These are phyloP conservation scores for Cucurbita pepo DNA, from an alignment of 306 rosid genomes.

Conservation along the genomic window DNA sequence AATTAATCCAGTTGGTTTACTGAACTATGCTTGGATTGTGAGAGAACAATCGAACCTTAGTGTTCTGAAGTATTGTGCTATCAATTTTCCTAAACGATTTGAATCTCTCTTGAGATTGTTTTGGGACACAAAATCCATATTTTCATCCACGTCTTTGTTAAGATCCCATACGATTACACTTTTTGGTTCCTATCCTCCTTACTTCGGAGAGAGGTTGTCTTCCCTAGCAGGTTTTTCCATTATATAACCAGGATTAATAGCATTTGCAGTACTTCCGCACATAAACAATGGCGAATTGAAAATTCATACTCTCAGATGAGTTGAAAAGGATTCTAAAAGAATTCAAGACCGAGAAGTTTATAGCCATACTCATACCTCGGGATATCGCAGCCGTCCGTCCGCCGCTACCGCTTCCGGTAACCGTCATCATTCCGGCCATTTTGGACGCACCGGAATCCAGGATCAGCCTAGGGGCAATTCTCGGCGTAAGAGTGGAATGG, in stretches of 20 bases:
- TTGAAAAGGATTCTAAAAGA: background rate
- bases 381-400: slow-evolving; percentile 47
- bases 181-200: too few relatives aligned
- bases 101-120: too few relatives aligned
- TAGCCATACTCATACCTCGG: slow-evolving; percentile 34
- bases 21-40: too few relatives aligned
- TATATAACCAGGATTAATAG: background rate
- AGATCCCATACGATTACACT: too few relatives aligned
- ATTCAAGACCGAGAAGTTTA: background rate
- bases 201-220: background rate
- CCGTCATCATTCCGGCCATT: slow-evolving; percentile 44
- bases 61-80: too few relatives aligned
- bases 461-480: slow-evolving; percentile 65
- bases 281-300: background rate
- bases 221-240: background rate
- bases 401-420: slow-evolving; percentile 68
- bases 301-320: background rate
- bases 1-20: too few relatives aligned
- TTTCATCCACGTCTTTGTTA: too few relatives aligned
- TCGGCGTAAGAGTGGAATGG: slow-evolving; percentile 30
- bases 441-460: slow-evolving; percentile 63
- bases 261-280: background rate
- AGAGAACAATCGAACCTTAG: too few relatives aligned
- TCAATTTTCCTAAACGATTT: too few relatives aligned
- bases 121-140: too few relatives aligned